Evolutionary conservation across 2,329 filamentous ascomycete genomes (phyloP).

Genomic region (Sporothrix humicola): DNA sequence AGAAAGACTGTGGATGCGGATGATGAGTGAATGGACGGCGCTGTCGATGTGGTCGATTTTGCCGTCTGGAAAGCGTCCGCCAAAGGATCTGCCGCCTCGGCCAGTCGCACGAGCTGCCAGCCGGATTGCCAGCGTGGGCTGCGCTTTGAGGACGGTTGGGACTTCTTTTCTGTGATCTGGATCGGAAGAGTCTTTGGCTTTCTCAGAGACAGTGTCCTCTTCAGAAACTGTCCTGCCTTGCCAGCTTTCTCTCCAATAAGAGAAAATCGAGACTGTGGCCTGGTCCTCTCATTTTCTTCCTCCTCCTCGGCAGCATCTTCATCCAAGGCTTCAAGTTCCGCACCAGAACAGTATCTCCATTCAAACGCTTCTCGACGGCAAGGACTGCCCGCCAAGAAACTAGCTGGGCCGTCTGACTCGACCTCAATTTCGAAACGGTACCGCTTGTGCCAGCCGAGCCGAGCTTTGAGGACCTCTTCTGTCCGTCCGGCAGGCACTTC

Average conservation of each 20-base stretch:
- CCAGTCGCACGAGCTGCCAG: conserved; percentile 33
- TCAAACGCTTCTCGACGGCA: conserved; percentile 48
- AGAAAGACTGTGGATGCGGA: conserved; percentile 1
- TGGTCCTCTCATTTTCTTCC: neutral
- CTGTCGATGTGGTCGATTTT: neutral
- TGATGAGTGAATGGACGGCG: neutral
- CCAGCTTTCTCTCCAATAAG: neutral
- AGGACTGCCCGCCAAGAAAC: neutral
- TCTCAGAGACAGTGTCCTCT: neutral
- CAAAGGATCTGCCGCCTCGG: neutral
- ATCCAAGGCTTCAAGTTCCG: conserved; percentile 44
- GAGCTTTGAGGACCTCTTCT: conserved; percentile 32
- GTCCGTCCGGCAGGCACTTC: conserved; percentile 20
- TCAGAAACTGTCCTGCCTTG: neutral
- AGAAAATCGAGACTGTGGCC: neutral
- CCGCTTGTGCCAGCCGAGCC: conserved; percentile 32
- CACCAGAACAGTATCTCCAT: conserved; percentile 49
- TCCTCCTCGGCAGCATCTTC: conserved; percentile 28
- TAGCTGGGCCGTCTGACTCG: neutral
- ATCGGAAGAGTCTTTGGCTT: neutral
- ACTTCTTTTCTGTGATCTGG: neutral
- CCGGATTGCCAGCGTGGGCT: conserved; percentile 21
- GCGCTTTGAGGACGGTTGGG: neutral
- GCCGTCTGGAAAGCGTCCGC: neutral
- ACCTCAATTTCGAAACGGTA: conserved; percentile 46